A percentile compares a stretch with the other conserved stretches of the same genome.
Conservation (phyloP, 139 green algal genomes). For the Chlorella vulgaris region DNA sequence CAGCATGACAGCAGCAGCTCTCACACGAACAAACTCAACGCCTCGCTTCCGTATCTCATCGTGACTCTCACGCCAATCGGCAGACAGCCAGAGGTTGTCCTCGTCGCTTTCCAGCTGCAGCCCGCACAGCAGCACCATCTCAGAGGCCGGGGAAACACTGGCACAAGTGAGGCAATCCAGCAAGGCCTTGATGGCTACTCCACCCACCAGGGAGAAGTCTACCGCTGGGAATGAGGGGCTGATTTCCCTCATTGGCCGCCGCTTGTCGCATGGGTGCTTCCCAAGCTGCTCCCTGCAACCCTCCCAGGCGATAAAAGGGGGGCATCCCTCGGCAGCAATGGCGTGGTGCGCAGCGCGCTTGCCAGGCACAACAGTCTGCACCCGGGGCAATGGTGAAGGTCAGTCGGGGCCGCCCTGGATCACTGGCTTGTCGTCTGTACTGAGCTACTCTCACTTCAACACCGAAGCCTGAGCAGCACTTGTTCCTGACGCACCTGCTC, state of each 20-base stretch:
- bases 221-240: constrained; percentile 47
- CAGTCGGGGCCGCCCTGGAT: neutral
- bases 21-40: constrained; percentile 35
- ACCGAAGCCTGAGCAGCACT: neutral
- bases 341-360: constrained; percentile 31
- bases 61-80: constrained; percentile 39
- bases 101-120: constrained; percentile 44
- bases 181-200: no score
- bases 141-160: neutral
- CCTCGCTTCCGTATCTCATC: constrained; percentile 41
- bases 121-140: neutral
- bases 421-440: neutral
- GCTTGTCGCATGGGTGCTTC: constrained; percentile 42
- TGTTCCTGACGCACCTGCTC: constrained; percentile 19
- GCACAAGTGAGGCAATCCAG: neutral
- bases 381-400: constrained; percentile 8
- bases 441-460: neutral
- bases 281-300: constrained; percentile 49
- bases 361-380: constrained; percentile 27
- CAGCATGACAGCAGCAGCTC: neutral
- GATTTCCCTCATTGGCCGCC: constrained; percentile 19
- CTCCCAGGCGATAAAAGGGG: constrained; percentile 60
- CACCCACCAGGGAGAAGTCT: constrained; percentile 49
- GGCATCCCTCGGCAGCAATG: constrained; percentile 45
- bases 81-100: constrained; percentile 43